Percentiles rank a stretch among this genome's conserved stretches.
These are phyloP conservation scores for Miamiensis avidus DNA, from an alignment of 169 alveolate species.

Conservation along the genomic window DNA sequence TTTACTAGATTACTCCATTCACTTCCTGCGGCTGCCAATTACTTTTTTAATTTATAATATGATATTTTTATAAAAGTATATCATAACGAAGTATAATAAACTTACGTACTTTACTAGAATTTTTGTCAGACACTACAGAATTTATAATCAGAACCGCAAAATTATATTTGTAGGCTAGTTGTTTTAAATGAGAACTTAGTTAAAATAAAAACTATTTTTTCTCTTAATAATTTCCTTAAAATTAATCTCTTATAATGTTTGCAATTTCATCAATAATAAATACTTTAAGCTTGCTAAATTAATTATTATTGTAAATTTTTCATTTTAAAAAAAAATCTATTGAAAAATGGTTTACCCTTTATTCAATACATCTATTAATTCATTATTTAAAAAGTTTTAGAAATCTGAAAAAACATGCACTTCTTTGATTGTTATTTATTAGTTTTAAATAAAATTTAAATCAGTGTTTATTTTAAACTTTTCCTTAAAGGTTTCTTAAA, in stretches of 20 bases:
- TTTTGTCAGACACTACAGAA: slow-evolving; percentile 8
- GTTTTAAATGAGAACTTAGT: slow-evolving; percentile 1
- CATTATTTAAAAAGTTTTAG: too few species aligned
- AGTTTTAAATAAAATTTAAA: too few species aligned
- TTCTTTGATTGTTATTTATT: too few species aligned
- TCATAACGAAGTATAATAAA: too few species aligned
- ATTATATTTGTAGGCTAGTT: slow-evolving; percentile 14
- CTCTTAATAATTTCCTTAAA: neutral
- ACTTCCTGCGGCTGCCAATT: neutral
- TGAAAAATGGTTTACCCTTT: too few species aligned
- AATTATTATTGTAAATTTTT: too few species aligned
- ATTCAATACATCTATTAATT: too few species aligned
- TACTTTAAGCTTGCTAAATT: slow-evolving; percentile 5
- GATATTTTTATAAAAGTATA: too few species aligned
- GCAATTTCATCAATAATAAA: slow-evolving; percentile 25
- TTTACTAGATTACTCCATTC: neutral
- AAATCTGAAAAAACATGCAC: too few species aligned
- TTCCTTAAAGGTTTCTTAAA: too few species aligned
- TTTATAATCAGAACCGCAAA: slow-evolving; percentile 8
- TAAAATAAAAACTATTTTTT: neutral
- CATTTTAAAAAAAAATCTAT: too few species aligned
- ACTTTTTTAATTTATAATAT: neutral
- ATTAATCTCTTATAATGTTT: slow-evolving; percentile 8
- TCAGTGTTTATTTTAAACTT: too few species aligned
- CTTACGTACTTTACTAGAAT: neutral